phyloP scores from a whole-genome alignment of 768 basidiomycete species.

The Psilocybe cubensis region DNA sequence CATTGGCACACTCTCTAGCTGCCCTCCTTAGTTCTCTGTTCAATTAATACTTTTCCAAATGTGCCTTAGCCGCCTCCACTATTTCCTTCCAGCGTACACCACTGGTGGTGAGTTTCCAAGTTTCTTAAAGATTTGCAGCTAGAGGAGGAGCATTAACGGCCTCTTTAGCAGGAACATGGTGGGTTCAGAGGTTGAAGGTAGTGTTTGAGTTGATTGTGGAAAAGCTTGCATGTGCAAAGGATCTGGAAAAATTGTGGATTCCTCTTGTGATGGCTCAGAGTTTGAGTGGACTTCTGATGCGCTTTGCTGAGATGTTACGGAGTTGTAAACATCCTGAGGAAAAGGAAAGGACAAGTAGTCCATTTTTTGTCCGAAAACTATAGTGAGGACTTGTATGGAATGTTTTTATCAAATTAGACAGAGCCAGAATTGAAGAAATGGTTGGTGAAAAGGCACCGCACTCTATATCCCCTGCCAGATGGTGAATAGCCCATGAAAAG shows the following conservation, averaged over 20 bases:
- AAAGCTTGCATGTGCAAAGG: too few relatives aligned
- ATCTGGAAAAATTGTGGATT: too few relatives aligned
- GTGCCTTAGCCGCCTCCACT: neutral
- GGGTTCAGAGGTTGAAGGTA: too few relatives aligned
- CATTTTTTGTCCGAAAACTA: neutral
- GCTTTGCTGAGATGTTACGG: too few relatives aligned
- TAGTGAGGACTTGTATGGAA: constrained; percentile 11
- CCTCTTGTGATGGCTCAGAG: too few relatives aligned
- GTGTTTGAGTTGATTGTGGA: too few relatives aligned
- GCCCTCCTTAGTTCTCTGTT: neutral
- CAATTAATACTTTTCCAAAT: neutral
- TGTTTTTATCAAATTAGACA: constrained; percentile 18
- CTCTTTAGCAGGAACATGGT: neutral
- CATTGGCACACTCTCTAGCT: neutral
- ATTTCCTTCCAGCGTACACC: neutral
- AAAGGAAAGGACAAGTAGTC: constrained; percentile 13
- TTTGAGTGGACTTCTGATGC: too few relatives aligned
- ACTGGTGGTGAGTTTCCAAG: too few relatives aligned
- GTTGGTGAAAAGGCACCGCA: constrained; percentile 2
- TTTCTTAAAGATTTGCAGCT: too few relatives aligned
- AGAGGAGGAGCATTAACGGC: neutral
- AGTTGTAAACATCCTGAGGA: neutral
- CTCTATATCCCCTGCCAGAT: constrained; percentile 4
- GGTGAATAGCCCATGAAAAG: constrained; percentile 19
- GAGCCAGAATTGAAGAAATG: constrained; percentile 14